These are phyloP conservation scores for Penstemon davidsonii DNA, from an alignment of 257 asterid genomes.

Conservation along the genomic window DNA sequence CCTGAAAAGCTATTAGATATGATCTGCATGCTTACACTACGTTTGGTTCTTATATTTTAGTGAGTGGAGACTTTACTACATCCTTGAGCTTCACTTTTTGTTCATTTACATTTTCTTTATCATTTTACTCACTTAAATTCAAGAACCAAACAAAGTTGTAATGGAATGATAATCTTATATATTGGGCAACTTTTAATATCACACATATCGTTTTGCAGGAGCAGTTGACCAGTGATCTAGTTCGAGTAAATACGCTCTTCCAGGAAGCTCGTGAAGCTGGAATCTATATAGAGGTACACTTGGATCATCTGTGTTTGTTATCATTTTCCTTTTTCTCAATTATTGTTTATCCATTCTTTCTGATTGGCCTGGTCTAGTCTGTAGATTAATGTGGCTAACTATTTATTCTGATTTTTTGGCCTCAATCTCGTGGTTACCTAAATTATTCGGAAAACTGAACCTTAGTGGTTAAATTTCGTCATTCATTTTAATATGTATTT, in stretches of 20 bases:
- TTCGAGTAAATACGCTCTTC: conserved; percentile 79
- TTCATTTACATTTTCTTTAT: not conserved
- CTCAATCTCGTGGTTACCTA: conserved; percentile 16
- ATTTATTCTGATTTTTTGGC: conserved; percentile 3
- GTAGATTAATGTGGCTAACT: not conserved
- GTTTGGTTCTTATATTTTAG: no score
- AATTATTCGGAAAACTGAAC: conserved; percentile 15
- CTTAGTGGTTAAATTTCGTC: not conserved
- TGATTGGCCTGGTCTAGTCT: conserved; percentile 19
- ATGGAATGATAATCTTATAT: conserved; percentile 9
- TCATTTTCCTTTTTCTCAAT: not conserved
- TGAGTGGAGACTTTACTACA: no score
- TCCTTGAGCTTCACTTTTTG: no score
- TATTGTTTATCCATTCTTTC: not conserved
- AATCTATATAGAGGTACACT: conserved; percentile 69
- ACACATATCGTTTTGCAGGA: conserved; percentile 67
- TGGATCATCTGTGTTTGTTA: not conserved
- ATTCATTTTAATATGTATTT: not conserved
- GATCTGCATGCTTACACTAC: no score
- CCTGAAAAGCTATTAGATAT: no score
- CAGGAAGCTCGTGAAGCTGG: conserved; percentile 87
- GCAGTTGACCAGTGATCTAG: conserved; percentile 75
- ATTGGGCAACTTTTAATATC: conserved; percentile 21
- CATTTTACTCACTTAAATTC: not conserved
- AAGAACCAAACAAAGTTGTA: conserved; percentile 24